Evolutionary conservation across 257 asterid genomes (phyloP).

Genomic region (Solanum arcanum): DNA sequence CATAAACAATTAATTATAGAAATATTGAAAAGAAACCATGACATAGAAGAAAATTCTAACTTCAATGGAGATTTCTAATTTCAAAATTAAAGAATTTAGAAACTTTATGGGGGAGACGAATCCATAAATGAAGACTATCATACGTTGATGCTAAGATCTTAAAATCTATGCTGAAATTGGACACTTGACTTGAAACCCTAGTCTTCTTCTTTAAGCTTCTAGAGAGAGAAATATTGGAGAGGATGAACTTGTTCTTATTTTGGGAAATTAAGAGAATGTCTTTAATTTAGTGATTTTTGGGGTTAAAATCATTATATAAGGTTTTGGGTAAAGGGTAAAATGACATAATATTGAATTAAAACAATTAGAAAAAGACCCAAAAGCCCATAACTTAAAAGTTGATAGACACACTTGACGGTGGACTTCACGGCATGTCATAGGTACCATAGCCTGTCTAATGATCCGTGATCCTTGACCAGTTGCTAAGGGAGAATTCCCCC

Average conservation of each 20-base stretch:
- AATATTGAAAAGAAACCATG: background rate
- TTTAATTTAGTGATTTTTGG: background rate
- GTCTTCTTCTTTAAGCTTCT: background rate
- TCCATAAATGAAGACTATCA: background rate
- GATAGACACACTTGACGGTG: background rate
- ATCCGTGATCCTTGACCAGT: background rate
- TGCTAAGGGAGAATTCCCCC: background rate
- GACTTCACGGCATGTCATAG: no score
- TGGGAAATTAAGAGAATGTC: background rate
- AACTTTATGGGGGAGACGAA: no score
- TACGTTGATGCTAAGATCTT: background rate
- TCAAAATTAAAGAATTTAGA: background rate
- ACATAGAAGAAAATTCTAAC: background rate
- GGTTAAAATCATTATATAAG: background rate
- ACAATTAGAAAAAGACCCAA: no score
- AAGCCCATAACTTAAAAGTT: background rate
- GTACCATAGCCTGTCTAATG: background rate
- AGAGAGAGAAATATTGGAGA: background rate
- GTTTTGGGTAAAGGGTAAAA: background rate
- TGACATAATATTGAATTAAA: no score
- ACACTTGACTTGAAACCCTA: background rate
- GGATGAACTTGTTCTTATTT: background rate
- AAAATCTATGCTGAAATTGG: background rate
- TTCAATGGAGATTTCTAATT: background rate
- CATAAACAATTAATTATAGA: background rate